Percentiles rank a stretch among this genome's conserved stretches.
phyloP scores from a whole-genome alignment of 768 basidiomycete species.

The Hygrocybe coccinea region DNA sequence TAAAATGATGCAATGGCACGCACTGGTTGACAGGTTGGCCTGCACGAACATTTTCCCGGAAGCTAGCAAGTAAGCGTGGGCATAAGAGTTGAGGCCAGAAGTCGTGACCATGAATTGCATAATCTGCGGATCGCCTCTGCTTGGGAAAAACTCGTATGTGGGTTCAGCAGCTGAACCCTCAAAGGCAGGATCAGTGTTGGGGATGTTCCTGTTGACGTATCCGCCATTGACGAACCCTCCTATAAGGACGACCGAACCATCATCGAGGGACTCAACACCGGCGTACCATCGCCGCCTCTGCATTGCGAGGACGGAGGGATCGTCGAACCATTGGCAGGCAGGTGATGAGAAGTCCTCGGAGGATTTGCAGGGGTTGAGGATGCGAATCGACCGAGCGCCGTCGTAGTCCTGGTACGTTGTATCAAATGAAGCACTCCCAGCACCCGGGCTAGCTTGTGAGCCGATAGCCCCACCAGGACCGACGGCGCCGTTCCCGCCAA shows the following conservation, averaged over 20 bases:
- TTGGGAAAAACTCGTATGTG: conserved; percentile 80
- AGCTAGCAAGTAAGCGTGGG: conserved; percentile 68
- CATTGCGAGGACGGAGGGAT: conserved; percentile 58
- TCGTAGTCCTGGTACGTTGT: conserved; percentile 74
- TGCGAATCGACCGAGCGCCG: conserved; percentile 73
- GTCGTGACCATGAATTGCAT: conserved; percentile 69
- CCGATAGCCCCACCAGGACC: conserved; percentile 59
- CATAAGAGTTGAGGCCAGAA: conserved; percentile 74
- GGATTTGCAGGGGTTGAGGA: conserved; percentile 70
- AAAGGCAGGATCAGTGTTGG: conserved; percentile 57
- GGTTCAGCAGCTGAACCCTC: conserved; percentile 75
- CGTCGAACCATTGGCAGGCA: conserved; percentile 70
- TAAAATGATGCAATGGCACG: conserved; percentile 22
- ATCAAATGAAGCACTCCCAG: conserved; percentile 52
- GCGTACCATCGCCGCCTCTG: conserved; percentile 75
- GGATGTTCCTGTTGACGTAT: conserved; percentile 72
- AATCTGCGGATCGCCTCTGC: conserved; percentile 42
- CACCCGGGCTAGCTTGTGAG: conserved; percentile 43
- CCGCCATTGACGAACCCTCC: conserved; percentile 79
- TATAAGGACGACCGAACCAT: conserved; percentile 76
- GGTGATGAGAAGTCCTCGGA: conserved; percentile 43
- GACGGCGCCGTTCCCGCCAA: conserved; percentile 80
- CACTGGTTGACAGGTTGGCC: conserved; percentile 74
- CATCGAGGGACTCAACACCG: conserved; percentile 62
- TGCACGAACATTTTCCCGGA: conserved; percentile 79